A percentile compares a stretch with the other conserved stretches of the same genome.
These are phyloP conservation scores for Metschnikowia amazonensis DNA, from an alignment of 805 yeast species.

Conservation along the genomic window DNA sequence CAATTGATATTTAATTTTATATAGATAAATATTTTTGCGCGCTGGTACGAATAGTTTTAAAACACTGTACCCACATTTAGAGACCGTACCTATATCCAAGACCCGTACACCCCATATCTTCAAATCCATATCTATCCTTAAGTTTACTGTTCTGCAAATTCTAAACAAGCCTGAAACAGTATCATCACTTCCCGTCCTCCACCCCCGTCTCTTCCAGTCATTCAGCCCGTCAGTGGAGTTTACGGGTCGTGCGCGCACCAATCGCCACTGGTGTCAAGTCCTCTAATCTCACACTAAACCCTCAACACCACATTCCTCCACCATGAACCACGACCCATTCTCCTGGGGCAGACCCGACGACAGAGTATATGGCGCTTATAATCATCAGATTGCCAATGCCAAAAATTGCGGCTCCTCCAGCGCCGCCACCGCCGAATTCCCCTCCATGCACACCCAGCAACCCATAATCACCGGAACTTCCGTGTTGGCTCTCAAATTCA, in stretches of 20 bases:
- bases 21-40: too few relatives aligned
- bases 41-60: too few relatives aligned
- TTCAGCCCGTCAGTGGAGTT: too few relatives aligned
- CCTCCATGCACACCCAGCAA: conserved; percentile 82
- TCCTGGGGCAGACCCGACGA: conserved; percentile 95
- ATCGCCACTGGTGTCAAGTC: background rate
- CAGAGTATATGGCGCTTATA: conserved; percentile 77
- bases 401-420: background rate
- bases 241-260: conserved; percentile 1
- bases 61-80: too few relatives aligned
- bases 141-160: too few relatives aligned
- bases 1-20: too few relatives aligned
- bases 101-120: too few relatives aligned
- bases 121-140: too few relatives aligned
- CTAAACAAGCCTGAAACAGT: too few relatives aligned
- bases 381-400: conserved; percentile 68
- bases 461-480: conserved; percentile 97
- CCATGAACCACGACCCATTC: conserved; percentile 92
- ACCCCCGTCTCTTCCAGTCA: too few relatives aligned
- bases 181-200: too few relatives aligned
- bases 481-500: conserved; percentile 84
- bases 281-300: background rate
- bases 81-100: too few relatives aligned
- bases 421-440: conserved; percentile 38
- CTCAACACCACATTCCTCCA: conserved; percentile 2